Conservation (phyloP, 441 rosid species). For the Pelargonium cotyledonis region DNA sequence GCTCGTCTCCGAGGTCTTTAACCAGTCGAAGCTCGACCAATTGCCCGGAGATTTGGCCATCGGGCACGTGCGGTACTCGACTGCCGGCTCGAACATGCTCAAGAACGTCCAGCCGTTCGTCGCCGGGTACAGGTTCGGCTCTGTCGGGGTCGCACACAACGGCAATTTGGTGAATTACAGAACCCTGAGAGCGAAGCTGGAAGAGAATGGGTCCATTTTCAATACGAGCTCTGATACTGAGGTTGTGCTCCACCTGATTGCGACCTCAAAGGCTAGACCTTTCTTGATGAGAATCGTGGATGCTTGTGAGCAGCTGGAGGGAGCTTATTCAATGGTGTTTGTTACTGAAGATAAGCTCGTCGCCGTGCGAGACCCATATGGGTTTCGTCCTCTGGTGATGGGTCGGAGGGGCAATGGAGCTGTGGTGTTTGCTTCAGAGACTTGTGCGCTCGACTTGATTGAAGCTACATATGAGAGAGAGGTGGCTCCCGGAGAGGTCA, state of each 20-base stretch:
- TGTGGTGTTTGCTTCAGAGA: neutral
- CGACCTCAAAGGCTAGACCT: neutral
- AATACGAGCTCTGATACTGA: neutral
- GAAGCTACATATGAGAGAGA: neutral
- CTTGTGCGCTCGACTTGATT: neutral
- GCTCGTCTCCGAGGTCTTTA: neutral
- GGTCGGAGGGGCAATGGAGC: neutral
- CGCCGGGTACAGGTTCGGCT: neutral
- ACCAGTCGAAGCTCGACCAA: neutral
- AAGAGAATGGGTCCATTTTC: neutral
- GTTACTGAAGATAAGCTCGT: neutral
- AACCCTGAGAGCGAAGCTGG: neutral
- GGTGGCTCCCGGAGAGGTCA: neutral
- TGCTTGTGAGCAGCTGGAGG: neutral
- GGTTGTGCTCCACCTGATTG: neutral
- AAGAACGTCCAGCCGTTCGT: neutral
- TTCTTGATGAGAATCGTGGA: neutral
- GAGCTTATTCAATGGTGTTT: neutral
- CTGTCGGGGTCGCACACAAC: neutral
- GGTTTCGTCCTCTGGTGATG: neutral
- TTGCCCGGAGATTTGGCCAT: neutral
- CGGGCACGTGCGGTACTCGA: neutral
- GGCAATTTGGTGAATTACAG: neutral
- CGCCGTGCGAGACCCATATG: neutral
- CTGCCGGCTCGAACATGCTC: neutral